phyloP scores from a whole-genome alignment of 208 protist genomes.

The Naegleria fowleri region DNA sequence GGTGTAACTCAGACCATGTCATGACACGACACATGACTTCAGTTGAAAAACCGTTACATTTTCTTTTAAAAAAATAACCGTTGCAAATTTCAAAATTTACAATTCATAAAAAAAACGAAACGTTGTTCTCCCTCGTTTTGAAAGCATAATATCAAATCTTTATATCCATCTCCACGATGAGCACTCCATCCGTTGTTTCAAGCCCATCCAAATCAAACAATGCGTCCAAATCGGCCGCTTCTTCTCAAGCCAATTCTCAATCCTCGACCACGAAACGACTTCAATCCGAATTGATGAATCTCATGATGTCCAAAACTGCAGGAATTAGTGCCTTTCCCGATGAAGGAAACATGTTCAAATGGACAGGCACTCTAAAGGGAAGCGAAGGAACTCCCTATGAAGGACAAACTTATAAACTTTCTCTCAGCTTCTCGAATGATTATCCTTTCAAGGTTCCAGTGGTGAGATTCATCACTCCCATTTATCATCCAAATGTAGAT shows the following conservation, averaged over 20 bases:
- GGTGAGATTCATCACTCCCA: slow-evolving; percentile 83
- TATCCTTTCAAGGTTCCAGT: slow-evolving; percentile 87
- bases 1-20: too few species aligned
- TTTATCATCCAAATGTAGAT: slow-evolving; percentile 92
- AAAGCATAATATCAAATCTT: too few species aligned
- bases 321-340: slow-evolving; percentile 88
- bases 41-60: too few species aligned
- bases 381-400: slow-evolving; percentile 76
- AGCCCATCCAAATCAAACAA: not conserved
- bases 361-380: slow-evolving; percentile 76
- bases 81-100: too few species aligned
- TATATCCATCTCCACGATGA: too few species aligned
- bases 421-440: slow-evolving; percentile 69
- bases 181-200: not conserved
- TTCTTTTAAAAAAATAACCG: too few species aligned
- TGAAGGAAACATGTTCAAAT: slow-evolving; percentile 79
- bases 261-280: slow-evolving; percentile 67
- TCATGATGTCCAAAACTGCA: slow-evolving; percentile 72
- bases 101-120: too few species aligned
- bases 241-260: not conserved
- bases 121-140: too few species aligned
- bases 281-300: slow-evolving; percentile 82
- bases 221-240: not conserved
- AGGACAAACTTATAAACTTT: slow-evolving; percentile 78
- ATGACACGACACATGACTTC: too few species aligned